Evolutionary conservation across 2,329 filamentous ascomycete genomes (phyloP), one percentile per base, ranked within the genome.

Genomic region (Calonectria pseudoreteaudii): DNA sequence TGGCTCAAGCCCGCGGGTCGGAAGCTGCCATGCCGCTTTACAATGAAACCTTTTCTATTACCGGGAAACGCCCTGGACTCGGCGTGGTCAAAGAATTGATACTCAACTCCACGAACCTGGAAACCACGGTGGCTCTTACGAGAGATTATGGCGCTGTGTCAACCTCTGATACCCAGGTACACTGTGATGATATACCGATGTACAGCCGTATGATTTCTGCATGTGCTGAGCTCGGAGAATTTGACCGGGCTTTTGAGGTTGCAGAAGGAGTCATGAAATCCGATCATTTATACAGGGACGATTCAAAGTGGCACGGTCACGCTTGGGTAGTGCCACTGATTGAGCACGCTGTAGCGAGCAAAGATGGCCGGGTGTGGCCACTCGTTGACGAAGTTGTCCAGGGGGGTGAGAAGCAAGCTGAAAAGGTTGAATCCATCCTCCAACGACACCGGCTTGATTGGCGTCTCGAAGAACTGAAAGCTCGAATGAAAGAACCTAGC

Each of bases 211-310:
- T 85, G 34, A 81, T 85, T 36, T 49, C 76, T 8, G 79, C 78
- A 2, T 85, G 83, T 56, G 77, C 80, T 4, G 70, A 82, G 34
- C 70, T 68, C 6, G 79, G 76, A 3, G 82, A 85, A 60, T 74
- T 84, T 58, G 82, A 84, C 58, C 60, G 85, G 18, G 85, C 84
- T 1, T 82, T 85, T 47, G 80, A 80, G n/a, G 82, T 83, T 58
- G 80, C 81, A 18, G 62, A 60, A 9, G 74, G 75, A 64, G 75
- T 72, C n/a, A 71, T 78, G 50, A 58, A 58, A 23, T 20, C 64
- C 30, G 50, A 30, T 26, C n/a, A 66, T 52, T 23, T 49, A 14
- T 38, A 44, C 20, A 34, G n/a, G 16, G 65, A 65, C 10, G 67
- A 66, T 6, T 60, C 41, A 38, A 49, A 47, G 34, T 77, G 74